phyloP scores from a whole-genome alignment of 2,329 filamentous ascomycete genomes.

The Apiospora arundinis region DNA sequence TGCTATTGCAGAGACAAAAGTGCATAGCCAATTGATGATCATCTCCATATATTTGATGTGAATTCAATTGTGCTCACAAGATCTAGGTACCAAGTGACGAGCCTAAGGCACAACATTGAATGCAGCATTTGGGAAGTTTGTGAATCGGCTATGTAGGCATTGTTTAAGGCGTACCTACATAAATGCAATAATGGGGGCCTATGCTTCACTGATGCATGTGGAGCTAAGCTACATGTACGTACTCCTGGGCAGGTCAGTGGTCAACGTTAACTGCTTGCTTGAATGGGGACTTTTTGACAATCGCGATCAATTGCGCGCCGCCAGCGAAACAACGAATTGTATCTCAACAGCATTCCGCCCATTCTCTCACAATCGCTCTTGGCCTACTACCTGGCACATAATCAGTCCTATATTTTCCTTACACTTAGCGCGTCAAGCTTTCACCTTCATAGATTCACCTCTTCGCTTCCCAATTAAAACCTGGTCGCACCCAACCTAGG shows the following conservation, averaged over 20 bases:
- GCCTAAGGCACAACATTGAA: neutral
- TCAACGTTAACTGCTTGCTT: neutral
- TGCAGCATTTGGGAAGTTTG: neutral
- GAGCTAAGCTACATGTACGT: neutral
- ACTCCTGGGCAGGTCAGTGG: neutral
- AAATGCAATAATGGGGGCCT: neutral
- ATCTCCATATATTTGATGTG: no score
- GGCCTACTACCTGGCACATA: neutral
- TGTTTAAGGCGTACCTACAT: neutral
- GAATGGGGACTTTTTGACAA: neutral
- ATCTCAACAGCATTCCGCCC: neutral
- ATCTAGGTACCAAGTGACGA: neutral
- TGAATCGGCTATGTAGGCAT: neutral
- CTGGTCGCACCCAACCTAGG: neutral
- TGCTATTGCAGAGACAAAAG: neutral
- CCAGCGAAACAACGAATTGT: neutral
- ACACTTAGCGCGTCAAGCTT: no score
- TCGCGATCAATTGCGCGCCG: slow-evolving; percentile 12
- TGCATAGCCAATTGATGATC: neutral
- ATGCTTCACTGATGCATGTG: no score
- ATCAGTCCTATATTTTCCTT: no score
- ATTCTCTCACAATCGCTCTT: neutral
- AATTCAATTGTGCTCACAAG: neutral
- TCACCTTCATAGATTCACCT: neutral
- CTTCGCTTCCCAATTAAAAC: neutral